Evolutionary conservation across 2,329 filamentous ascomycete species (phyloP).

Genomic region (Hypoxylon rubiginosum): DNA sequence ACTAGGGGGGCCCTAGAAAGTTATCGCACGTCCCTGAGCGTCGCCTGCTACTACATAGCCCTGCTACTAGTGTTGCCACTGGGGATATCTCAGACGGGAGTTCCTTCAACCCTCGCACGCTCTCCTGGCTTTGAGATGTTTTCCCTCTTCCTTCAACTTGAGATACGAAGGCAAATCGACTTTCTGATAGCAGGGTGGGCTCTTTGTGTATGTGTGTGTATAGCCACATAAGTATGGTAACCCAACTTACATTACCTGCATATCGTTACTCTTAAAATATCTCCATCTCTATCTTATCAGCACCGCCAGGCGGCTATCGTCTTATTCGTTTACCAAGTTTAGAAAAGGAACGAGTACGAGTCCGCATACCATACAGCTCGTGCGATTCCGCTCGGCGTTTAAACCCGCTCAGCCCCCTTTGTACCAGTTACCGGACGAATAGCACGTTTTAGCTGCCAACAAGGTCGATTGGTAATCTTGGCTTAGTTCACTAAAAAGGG

Average conservation of each 20-base stretch:
- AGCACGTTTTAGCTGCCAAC: conserved; percentile 26
- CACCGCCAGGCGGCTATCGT: conserved; percentile 20
- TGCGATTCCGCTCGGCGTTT: conserved; percentile 37
- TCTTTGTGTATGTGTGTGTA: conserved; percentile 9
- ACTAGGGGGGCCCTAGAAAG: conserved; percentile 28
- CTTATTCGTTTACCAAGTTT: conserved; percentile 28
- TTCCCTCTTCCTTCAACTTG: conserved; percentile 14
- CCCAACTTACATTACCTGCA: conserved; percentile 20
- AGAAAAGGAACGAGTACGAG: conserved; percentile 37
- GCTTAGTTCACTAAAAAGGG: conserved; percentile 33
- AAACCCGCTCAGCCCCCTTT: conserved; percentile 44
- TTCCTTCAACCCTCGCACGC: conserved; percentile 20
- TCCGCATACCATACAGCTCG: conserved; percentile 23
- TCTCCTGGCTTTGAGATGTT: conserved; percentile 14
- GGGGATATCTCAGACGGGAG: conserved; percentile 22
- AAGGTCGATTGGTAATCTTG: conserved; percentile 45
- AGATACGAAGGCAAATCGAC: neutral
- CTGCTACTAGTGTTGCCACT: conserved; percentile 21
- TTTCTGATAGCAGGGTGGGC: neutral
- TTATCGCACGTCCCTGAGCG: conserved; percentile 17
- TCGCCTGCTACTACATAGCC: conserved; percentile 22
- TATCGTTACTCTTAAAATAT: conserved; percentile 34
- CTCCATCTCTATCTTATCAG: conserved; percentile 31
- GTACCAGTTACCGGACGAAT: conserved; percentile 41
- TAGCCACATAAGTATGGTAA: conserved; percentile 32